Evolutionary conservation across 108 stramenopile species (phyloP), one percentile per base, ranked within the genome.

Genomic region (Seminavis robusta): DNA sequence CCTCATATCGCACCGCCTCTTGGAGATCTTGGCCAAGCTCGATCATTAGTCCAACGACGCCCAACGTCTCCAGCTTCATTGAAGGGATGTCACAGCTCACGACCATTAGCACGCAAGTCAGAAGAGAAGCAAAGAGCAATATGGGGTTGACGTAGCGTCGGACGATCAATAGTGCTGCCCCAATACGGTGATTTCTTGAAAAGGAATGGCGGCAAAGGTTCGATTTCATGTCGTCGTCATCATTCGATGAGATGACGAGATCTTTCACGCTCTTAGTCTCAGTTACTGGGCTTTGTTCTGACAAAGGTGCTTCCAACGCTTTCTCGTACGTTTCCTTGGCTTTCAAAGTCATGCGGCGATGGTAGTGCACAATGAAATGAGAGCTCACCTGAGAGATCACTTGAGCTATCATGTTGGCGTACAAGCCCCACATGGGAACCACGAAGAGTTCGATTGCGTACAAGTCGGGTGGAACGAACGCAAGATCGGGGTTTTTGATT

Each of bases 391-490:
- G 90, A 8, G 81, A 79, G 0, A 87, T 39, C 26, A 91, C 39
- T 63, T 87, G 86, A 1, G 90, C 90, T 24, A 82, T 68, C 83
- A 91, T 71, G 58, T 87, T 87, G 1, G 90, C 82, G 65, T 87
- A 91, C 2, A 91, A 48, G 10, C 90, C 90, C 90, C 90, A 91
- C 8, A 81, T 53, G 13, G 90, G 90, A 24, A 87, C 62, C 0
- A 91, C 83, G 43, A 87, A 44, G 50, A 91, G 61, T 8, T 87
- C 66, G 17, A 91, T 49, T 3, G 74, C 59, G 66, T 88, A 88
- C 46, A 92, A 70, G 36, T 75, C 58, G 6, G 72, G 64, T 7
- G 83, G 86, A 3, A 92, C 48, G 59, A 84, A 90, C 7, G 59
- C 54, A 1, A 79, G 53, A 30, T 74, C 63, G 0, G 90, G 90